Base-by-base conservation (phyloP, 2,329 filamentous ascomycete genomes). In the Monosporascus sp. region DNA sequence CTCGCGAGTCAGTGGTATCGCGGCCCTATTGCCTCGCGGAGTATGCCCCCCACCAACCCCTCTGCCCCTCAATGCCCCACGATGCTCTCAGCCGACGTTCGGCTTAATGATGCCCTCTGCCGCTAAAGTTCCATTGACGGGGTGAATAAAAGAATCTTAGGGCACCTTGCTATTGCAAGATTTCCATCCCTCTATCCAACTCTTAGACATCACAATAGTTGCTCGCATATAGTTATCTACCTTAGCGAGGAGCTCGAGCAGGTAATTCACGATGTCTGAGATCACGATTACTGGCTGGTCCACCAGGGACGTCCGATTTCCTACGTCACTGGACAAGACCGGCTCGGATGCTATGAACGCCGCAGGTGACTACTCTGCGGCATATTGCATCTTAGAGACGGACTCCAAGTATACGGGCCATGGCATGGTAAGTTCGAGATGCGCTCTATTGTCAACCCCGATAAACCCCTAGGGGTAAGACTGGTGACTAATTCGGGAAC, bases 311-410 rank as follows among this genome's bases (percentile, higher is more conserved):
- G 85, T 90, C 68, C 83, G 87, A 62, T 90, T 90, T 69, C 87
- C 87, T 70, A 97, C 91, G n/a, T 96, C 91, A 41, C 84, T 97
- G 56, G 90, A 96, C 74, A 94, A 93, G 76, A 96, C 90, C n/a
- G 91, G 91, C 64, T 95, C 90, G 8, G 92, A 97, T 81, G 92
- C 90, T 65, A 97, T 96, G 92, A 96, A 97, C 68, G 88, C 89
- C 3, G 90, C 91, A 2, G 89, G 90, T 56, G 90, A 96, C 72
- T 96, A 96, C 74, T 96, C 90, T 1, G 81, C 91, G 14, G 91
- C 92, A n/a, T 97, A 96, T 77, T 96, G 90, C 70, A 93, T 96
- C 64, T 76, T 97, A 48, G 76, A 90, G 67, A 96, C 91, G 0
- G 87, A 95, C 68, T 86, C 87, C 1, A 67, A 79, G 11, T 80